Evolutionary conservation across 2,329 filamentous ascomycete species (phyloP), one percentile per base, ranked within the genome.

Genomic region (Ceratocystis alfenasii): DNA sequence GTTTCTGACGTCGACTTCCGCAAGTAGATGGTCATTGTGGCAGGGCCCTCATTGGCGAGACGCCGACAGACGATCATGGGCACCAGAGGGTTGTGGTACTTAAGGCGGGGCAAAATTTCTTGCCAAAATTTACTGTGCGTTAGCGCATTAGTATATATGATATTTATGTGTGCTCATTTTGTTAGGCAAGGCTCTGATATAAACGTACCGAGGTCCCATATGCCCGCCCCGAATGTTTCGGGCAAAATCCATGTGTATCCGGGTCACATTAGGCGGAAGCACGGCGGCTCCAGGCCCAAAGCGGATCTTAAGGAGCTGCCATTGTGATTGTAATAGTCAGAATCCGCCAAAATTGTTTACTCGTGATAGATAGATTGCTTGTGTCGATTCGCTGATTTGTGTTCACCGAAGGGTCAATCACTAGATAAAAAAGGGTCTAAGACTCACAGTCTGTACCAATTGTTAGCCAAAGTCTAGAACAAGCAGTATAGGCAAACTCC

Each of bases 21-120:
- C 70, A 87, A 82, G 76, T 87, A 87, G 71, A 92, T 78, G 68
- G 83, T 85, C 76, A 91, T 79, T 60, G 78, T 80, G 15, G 88
- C 83, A 5, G 82, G 78, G 25, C 78, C 78, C 3, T 78, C 74
- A 70, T 84, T 79, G 57, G 86, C 76, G 46, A 74, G 71, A 69
- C 83, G 86, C 67, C 89, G 87, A 75, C 87, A 87, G 71, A 96
- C 84, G 67, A 89, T 86, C 82, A 97, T 95, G 55, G 87, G 84
- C 59, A 96, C 76, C 12, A 85, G 78, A 0, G 94, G 94, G 75
- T 99, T 99, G 81, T 95, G 88, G 78, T 87, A 99, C 81, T 99
- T 96, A 70, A 99, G 80, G 66, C 90, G 85, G 25, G 90, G 89
- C 61, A 97, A 85, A 74, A 86, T 87, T 68, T 86, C 80, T 69